A percentile compares a stretch with the other conserved stretches of the same genome.
These are phyloP conservation scores for Sanghuangporus sanghuang DNA, from an alignment of 1,284 basidiomycete species.

Conservation along the genomic window DNA sequence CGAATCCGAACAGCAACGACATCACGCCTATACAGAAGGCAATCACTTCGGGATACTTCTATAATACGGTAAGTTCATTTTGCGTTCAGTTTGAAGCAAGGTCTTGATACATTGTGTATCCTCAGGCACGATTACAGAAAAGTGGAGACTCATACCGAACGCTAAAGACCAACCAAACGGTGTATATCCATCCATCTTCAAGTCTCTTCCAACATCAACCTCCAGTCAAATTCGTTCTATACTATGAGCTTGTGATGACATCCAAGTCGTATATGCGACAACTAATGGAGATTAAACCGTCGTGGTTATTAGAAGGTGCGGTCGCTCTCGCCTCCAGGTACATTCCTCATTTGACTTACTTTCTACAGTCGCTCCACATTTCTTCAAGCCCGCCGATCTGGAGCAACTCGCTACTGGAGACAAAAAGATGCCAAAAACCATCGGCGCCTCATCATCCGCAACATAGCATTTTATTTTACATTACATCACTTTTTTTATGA, in stretches of 20 bases:
- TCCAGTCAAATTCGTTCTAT: slow-evolving; percentile 84
- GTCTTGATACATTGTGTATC: too few relatives aligned
- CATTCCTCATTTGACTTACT: slow-evolving; percentile 10
- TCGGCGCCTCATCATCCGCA: slow-evolving; percentile 27
- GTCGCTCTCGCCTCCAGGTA: slow-evolving; percentile 12
- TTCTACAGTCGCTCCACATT: slow-evolving; percentile 81
- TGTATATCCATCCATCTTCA: slow-evolving; percentile 95
- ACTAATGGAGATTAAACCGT: slow-evolving; percentile 95
- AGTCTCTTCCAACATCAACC: slow-evolving; percentile 94
- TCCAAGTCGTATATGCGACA: slow-evolving; percentile 87
- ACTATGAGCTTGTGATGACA: slow-evolving; percentile 92
- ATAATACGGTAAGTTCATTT: slow-evolving; percentile 73
- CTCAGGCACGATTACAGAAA: slow-evolving; percentile 80
- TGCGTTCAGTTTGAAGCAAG: not conserved
- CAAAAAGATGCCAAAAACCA: slow-evolving; percentile 85
- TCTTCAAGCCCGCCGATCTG: slow-evolving; percentile 85
- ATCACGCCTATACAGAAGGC: slow-evolving; percentile 93
- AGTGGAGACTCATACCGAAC: slow-evolving; percentile 91
- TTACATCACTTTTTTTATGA: not conserved
- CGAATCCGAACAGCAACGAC: slow-evolving; percentile 87
- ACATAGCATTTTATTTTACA: slow-evolving; percentile 2
- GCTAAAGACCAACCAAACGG: slow-evolving; percentile 91
- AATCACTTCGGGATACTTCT: slow-evolving; percentile 93
- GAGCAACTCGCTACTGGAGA: slow-evolving; percentile 79
- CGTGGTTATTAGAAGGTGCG: slow-evolving; percentile 89